Evolutionary conservation across 1,284 basidiomycete genomes (phyloP), one percentile per base, ranked within the genome.

Genomic region (Trichosporon sp.): DNA sequence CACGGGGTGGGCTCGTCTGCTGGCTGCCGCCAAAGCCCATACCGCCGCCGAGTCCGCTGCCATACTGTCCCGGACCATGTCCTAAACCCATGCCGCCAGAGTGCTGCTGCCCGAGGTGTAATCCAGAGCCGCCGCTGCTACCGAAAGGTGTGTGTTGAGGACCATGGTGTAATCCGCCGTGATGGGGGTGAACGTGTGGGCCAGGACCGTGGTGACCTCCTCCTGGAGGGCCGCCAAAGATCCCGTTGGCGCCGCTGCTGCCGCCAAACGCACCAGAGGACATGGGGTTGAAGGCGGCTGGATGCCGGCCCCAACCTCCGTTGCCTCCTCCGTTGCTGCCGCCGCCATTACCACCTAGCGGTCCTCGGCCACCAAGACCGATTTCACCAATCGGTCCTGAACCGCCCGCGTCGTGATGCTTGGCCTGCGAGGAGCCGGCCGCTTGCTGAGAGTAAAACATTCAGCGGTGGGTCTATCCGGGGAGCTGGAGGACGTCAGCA

Each of bases 1-100:
- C 68, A 54, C 80, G 77, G 16, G 81, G 81, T 35, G 81, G 81
- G 74, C 81, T 83, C n/a, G 70, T 68, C 63, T 75, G 75, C 68
- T 70, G 64, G 14, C 70, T 74, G 38, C 73, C 66, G 54, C 73
- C 73, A 65, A 74, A 72, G 54, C 75, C 75, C 74, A 72, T 72
- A 35, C 74, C 71, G 69, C 76, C 76, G 66, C 76, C 77, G 43
- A 77, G 65, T 2, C 75, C 76, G n/a, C 70, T 67, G 46, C 76
- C 74, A 46, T 67, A 71, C 66, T 76, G 74, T 7, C 75, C 73
- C 1, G 74, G 71, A 16, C 70, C 70, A 54, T 75, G 74, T 8
- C 73, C 70, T 5, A 74, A 67, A 59, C 70, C 75, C n/a, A 69
- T 68, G 48, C 71, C 72, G 46, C 74, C 74, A 14, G 69, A 74